phyloP scores from a whole-genome alignment of 2,329 filamentous ascomycete species.

The Thielaviopsis punctulata region DNA sequence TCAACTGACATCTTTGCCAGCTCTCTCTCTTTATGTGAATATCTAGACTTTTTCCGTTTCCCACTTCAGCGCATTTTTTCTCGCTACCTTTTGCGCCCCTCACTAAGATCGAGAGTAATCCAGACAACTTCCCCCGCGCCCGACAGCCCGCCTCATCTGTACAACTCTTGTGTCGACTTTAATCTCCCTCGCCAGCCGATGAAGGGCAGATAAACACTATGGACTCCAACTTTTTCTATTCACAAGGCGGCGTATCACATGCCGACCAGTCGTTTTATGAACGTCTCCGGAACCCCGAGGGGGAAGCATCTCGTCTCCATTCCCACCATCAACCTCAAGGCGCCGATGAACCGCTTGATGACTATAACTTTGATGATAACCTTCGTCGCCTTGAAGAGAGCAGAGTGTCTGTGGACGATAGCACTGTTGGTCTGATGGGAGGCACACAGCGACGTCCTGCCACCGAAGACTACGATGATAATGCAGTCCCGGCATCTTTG shows the following conservation, averaged over 20 bases:
- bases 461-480: slow-evolving; percentile 33
- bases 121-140: neutral
- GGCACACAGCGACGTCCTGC: neutral
- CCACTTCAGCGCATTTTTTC: neutral
- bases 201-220: neutral
- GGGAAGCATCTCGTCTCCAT: neutral
- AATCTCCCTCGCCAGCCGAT: neutral
- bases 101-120: neutral
- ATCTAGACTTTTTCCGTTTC: neutral
- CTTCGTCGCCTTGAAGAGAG: slow-evolving; percentile 29
- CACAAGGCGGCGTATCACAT: slow-evolving; percentile 21
- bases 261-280: slow-evolving; percentile 31
- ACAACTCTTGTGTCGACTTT: neutral
- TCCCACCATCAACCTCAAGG: neutral
- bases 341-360: slow-evolving; percentile 32
- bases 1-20: neutral
- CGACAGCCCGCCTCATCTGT: neutral
- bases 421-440: slow-evolving; percentile 13
- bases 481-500: slow-evolving; percentile 47
- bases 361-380: slow-evolving; percentile 31
- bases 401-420: slow-evolving; percentile 25
- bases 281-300: slow-evolving; percentile 21
- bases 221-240: slow-evolving; percentile 28
- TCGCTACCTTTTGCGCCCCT: neutral
- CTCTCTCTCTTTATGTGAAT: neutral